Evolutionary conservation across 2,329 filamentous ascomycete species (phyloP), one percentile per base, ranked within the genome.

Genomic region (Herpomyces periplanetae): DNA sequence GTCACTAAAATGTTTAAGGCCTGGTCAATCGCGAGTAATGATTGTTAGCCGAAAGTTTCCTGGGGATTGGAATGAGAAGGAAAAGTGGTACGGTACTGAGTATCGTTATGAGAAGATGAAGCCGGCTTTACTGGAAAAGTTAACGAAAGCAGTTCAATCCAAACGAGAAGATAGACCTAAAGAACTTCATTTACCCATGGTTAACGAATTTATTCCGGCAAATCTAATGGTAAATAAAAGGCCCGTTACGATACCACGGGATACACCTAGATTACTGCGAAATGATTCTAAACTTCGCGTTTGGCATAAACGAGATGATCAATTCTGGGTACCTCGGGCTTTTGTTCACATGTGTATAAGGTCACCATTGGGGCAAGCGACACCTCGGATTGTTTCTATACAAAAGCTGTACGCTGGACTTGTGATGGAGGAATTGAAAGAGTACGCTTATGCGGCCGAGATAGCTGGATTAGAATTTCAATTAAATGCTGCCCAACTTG

Each of bases 221-320:
- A 63, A 80, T 26, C 50, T 96, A 3, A 69, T 87, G 20, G 80
- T 96, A 2, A 71, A 88, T 36, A 87, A 80, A 47, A 85, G 69
- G 38, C 66, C 85, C 13, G 51, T 80, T n/a, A 47, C 55, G 11
- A 53, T 65, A 28, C 63, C 71, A 2, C 45, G 59, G 0, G 49
- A 63, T 21, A 47, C 56, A 1, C 80, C 80, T 0, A 62, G 59
- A 24, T 46, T 96, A 10, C 61, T 96, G 25, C 59, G 73, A 27
- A 71, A 85, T 29, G 75, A 88, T 27, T 48, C 59, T 4, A 43
- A 57, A 13, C 58, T 66, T 1, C 58, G 73, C 12, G 62, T 68
- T 2, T 96, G 80, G 80, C 88, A 60, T 46, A 96, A 96, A 45
- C 91, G 91, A 40, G 80, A 96, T 31, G 80, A 96, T 30, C 71